These are phyloP conservation scores for Cardamine occulta DNA, from an alignment of 345 rosid species.

Conservation along the genomic window DNA sequence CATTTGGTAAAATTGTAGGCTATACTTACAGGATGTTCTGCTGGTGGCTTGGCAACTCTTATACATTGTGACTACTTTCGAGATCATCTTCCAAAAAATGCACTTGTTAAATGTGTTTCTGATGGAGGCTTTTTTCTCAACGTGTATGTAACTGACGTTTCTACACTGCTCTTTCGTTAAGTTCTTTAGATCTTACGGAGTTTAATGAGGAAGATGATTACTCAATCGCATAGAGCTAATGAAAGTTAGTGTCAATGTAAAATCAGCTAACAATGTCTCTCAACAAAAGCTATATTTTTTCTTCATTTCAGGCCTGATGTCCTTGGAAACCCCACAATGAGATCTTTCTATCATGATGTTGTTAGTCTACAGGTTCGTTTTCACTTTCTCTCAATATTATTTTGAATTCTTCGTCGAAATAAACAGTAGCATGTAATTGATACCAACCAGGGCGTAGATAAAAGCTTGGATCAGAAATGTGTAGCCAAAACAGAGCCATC, in stretches of 20 bases:
- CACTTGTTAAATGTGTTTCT: conserved; percentile 85
- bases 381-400: conserved; percentile 12
- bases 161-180: neutral
- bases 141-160: conserved; percentile 56
- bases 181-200: neutral
- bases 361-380: conserved; percentile 65
- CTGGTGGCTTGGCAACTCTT: conserved; percentile 91
- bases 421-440: neutral
- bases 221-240: neutral
- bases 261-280: neutral
- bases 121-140: conserved; percentile 90
- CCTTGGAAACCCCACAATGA: conserved; percentile 61
- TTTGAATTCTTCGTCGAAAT: neutral
- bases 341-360: conserved; percentile 68
- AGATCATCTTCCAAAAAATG: conserved; percentile 64
- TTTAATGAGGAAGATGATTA: neutral
- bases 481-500: conserved; percentile 51
- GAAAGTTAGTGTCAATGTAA: neutral
- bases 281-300: conserved; percentile 21
- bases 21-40: conserved; percentile 93
- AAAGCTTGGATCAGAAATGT: conserved; percentile 60
- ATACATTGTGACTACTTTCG: conserved; percentile 83
- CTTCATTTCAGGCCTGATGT: conserved; percentile 69
- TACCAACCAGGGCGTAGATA: conserved; percentile 59
- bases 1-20: conserved; percentile 55